Conservation (phyloP, 345 rosid genomes). For the Acer yangbiense region DNA sequence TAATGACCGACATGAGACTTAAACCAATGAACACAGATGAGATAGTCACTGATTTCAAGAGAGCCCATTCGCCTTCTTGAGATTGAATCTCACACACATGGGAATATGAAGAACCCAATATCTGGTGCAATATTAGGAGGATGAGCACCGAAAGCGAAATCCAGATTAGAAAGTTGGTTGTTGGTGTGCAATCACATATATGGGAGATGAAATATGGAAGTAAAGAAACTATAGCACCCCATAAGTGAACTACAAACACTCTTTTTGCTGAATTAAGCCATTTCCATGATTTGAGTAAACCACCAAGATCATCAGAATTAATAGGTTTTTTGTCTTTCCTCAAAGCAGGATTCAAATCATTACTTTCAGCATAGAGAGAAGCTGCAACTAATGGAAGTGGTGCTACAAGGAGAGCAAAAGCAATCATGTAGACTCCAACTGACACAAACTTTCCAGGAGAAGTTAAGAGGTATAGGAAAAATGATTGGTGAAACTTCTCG, state of each 20-base stretch:
- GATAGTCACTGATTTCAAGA: slow-evolving; percentile 83
- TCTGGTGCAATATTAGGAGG: slow-evolving; percentile 45
- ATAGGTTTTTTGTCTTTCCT: slow-evolving; percentile 28
- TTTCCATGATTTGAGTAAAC: slow-evolving; percentile 60
- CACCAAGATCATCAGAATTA: slow-evolving; percentile 23
- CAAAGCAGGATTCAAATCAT: slow-evolving; percentile 31
- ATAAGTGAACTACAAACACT: slow-evolving; percentile 66
- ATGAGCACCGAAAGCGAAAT: slow-evolving; percentile 50
- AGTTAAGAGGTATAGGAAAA: slow-evolving; percentile 83
- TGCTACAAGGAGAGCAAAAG: slow-evolving; percentile 85
- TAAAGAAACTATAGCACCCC: slow-evolving; percentile 68
- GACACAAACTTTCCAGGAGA: slow-evolving; percentile 88
- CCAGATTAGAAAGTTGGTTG: slow-evolving; percentile 59
- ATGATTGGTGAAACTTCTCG: slow-evolving; percentile 97
- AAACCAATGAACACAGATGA: slow-evolving; percentile 77
- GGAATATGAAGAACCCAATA: slow-evolving; percentile 50
- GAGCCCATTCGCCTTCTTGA: slow-evolving; percentile 55
- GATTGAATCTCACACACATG: slow-evolving; percentile 25
- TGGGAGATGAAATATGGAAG: slow-evolving; percentile 71
- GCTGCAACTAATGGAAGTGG: slow-evolving; percentile 92
- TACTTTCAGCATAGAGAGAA: slow-evolving; percentile 68
- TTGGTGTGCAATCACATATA: slow-evolving; percentile 55
- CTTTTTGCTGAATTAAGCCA: slow-evolving; percentile 78
- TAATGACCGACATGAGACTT: slow-evolving; percentile 85
- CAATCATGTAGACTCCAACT: slow-evolving; percentile 95